phyloP scores from a whole-genome alignment of 768 basidiomycete species.

The Russula sp. region DNA sequence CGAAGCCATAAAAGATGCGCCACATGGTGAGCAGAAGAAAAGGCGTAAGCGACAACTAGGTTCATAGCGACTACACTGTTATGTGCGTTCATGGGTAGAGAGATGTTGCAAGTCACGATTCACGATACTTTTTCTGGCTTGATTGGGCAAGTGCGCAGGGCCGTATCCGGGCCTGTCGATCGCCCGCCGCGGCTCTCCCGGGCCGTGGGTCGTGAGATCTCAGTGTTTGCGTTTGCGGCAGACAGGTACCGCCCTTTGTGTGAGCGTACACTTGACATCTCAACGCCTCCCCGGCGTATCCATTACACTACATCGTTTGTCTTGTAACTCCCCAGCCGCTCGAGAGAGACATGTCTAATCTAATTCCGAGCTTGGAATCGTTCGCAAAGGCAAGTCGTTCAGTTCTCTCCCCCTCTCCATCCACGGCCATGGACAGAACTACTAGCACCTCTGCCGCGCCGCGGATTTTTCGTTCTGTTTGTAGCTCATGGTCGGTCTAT shows the following conservation, averaged over 20 bases:
- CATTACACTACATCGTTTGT: background rate
- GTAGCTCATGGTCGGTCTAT: background rate
- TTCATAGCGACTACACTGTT: background rate
- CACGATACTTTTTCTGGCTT: too few relatives aligned
- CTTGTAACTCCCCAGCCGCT: background rate
- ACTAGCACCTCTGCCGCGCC: background rate
- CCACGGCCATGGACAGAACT: background rate
- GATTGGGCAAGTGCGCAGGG: too few relatives aligned
- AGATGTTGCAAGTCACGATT: too few relatives aligned
- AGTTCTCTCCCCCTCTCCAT: background rate
- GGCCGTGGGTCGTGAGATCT: background rate
- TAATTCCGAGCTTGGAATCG: conserved; percentile 37
- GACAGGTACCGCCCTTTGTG: too few relatives aligned
- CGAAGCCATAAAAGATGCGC: conserved; percentile 53
- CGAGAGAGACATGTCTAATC: conserved; percentile 29
- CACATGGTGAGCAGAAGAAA: conserved; percentile 36
- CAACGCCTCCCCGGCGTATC: too few relatives aligned
- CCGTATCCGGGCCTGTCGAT: too few relatives aligned
- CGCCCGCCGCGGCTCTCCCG: background rate
- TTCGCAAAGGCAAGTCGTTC: conserved; percentile 37
- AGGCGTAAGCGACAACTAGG: conserved; percentile 29
- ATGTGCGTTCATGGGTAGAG: too few relatives aligned
- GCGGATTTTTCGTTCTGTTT: background rate
- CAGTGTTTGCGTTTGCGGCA: too few relatives aligned
- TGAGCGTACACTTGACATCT: too few relatives aligned